Base-by-base conservation (phyloP, 352 stramenopile genomes). In the Pythium periplocum region DNA sequence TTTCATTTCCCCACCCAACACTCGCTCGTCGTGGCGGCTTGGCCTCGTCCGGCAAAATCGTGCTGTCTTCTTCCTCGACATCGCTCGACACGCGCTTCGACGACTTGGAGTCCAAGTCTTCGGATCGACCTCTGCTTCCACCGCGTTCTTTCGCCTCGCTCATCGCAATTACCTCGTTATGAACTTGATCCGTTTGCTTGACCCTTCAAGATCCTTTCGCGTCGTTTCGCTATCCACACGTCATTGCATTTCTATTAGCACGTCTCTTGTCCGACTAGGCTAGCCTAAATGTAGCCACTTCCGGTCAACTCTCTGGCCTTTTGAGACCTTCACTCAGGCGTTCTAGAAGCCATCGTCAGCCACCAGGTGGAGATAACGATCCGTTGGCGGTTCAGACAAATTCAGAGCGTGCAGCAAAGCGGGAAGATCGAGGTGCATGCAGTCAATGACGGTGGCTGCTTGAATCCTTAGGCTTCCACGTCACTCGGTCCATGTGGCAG, bases 21-120 rank as follows among this genome's bases (percentile, higher is more conserved):
- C 75, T 86, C 30, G 73, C 75, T 37, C 74, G 73, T 10, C 74
- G 64, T 8, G 78, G 78, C 1, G 77, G 77, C 52, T 81, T 81
- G 26, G 49, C 64, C 17, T 78, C 74, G 30, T 81, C 71, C 1
- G 26, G 34, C 8, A 83, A 47, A 17, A 75, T 53, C 10, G 61
- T 70, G 45, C 65, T 64, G 49, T 82, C 66, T 11, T 79, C 70
- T 8, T 83, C 72, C 40, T 86, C 77, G 48, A 84, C 45, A 10
- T 78, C 66, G 40, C 59, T 49, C 8, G 57, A 47, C 48, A 49
- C 37, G n/a, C 51, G 48, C 53, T 54, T 54, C 3, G 53, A 54
- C 36, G 43, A 26, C 49, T 58, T 61, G 45, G 46, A 45, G 32
- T 66, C 59, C 26, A 35, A 48, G 30, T 66, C 59, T 17, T 58